These are phyloP conservation scores for Hyaloscypha variabilis DNA, from an alignment of 495 filamentous ascomycete genomes.

Conservation along the genomic window DNA sequence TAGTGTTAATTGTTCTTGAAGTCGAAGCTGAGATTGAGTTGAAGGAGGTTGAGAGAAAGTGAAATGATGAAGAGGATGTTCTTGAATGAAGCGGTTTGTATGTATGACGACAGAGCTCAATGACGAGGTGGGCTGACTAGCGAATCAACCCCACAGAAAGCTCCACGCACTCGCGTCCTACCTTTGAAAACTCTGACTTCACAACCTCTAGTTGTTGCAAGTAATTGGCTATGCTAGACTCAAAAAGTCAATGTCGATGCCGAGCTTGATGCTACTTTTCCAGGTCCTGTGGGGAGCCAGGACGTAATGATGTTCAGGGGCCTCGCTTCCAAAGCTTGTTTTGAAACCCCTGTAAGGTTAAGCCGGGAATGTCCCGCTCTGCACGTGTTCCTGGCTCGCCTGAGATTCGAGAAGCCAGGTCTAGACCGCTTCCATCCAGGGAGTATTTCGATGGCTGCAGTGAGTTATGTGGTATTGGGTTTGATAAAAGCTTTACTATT, in stretches of 20 bases:
- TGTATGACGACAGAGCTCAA: conserved; percentile 2
- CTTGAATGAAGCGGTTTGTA: background rate
- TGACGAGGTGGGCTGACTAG: background rate
- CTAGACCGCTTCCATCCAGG: background rate
- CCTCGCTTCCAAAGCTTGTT: background rate
- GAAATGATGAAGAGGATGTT: background rate
- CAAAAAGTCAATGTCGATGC: background rate
- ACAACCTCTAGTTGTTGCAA: background rate
- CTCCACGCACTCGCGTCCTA: background rate
- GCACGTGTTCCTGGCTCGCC: too few relatives aligned
- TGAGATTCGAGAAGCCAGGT: background rate
- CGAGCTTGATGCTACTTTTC: background rate
- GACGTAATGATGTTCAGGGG: background rate
- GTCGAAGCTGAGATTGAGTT: background rate
- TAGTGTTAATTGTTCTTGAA: background rate
- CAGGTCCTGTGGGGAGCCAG: background rate
- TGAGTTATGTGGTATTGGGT: too few relatives aligned
- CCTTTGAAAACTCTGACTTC: background rate
- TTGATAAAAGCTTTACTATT: too few relatives aligned
- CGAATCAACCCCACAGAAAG: background rate
- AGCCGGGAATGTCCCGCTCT: background rate
- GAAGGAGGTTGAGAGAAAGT: background rate
- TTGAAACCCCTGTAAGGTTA: background rate
- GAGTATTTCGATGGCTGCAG: background rate
- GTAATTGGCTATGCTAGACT: background rate